Base-by-base conservation (phyloP, 805 yeast genomes). In the Starmerella potacharoeniae region DNA sequence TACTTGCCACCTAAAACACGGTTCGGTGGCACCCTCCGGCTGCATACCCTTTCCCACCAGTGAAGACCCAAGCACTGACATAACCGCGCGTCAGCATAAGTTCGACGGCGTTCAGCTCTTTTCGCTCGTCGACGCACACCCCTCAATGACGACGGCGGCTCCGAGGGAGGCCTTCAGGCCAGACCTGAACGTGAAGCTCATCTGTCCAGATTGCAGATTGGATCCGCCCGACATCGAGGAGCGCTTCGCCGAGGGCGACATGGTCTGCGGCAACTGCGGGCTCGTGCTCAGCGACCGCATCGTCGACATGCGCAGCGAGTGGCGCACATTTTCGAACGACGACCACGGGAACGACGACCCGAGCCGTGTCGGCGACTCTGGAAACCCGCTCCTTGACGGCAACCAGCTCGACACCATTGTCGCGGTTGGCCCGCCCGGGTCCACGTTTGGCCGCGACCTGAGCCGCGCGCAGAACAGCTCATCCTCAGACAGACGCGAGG, bases 271-370 rank as follows among this genome's bases (percentile, higher is more conserved):
- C 1, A 77, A 89, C 59, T 93, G 98, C 74, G 98, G 98, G 3
- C 75, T 93, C 55, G 97, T 91, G 1, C 77, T 93, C 29, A 86
- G 95, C 62, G 95, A 89, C 67, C 77, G 90, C 60, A 83, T 91
- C 51, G 96, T 91, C 34, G 98, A 91, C 66, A 90, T 95, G 5
- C 77, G 97, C 62, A 87, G 96, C 1, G 98, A 91, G 75, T 91
- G 98, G 98, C 86, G 98, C 75, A 93, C 98, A 2, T 91, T 91
- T 69, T 84, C 95, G 57, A 93, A 93, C 67, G 98, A 91, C 69
- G 98, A 91, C 69, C 97, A 91, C 69, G 93, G 91, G 63, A 95
- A 95, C 64, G 97, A 89, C 69, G 98, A 91, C 69, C 98, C 98
- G 5, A 83, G 93, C 61, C 97, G 98, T 86, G 98, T 91, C 60